phyloP scores from a whole-genome alignment of 352 stramenopile species.

The Globisporangium middletonii region DNA sequence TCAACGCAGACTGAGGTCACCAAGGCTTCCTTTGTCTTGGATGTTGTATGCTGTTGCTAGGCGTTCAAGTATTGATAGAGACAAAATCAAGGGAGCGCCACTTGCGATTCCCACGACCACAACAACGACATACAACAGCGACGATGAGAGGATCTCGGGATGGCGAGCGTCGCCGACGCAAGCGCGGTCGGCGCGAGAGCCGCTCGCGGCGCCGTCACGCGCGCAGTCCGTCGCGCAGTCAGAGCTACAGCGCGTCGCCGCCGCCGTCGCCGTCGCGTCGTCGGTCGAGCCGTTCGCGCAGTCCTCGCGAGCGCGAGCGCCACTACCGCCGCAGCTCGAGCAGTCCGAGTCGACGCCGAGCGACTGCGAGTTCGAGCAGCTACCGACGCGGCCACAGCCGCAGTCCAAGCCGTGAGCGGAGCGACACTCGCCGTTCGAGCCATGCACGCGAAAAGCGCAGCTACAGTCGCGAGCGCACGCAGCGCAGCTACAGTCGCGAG shows the following conservation, averaged over 20 bases:
- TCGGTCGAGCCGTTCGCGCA: slow-evolving; percentile 10
- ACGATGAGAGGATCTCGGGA: background rate
- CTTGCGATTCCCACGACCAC: background rate
- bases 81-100: background rate
- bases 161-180: slow-evolving; percentile 8
- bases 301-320: background rate
- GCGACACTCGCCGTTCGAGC: background rate
- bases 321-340: background rate
- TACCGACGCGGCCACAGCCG: slow-evolving; percentile 1
- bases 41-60: too few relatives aligned
- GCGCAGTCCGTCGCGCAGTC: background rate
- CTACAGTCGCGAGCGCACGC: slow-evolving; percentile 6
- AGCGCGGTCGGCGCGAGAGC: slow-evolving; percentile 11
- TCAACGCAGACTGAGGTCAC: too few relatives aligned
- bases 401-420: slow-evolving; percentile 3
- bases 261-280: background rate
- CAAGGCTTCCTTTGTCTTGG: too few relatives aligned
- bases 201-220: slow-evolving; percentile 4
- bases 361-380: background rate
- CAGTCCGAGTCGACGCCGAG: background rate
- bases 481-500: slow-evolving; percentile 15
- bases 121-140: background rate
- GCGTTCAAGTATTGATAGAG: too few relatives aligned
- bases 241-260: slow-evolving; percentile 8
- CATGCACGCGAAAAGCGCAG: slow-evolving; percentile 4